phyloP scores from a whole-genome alignment of 257 asterid species.

The Ilex aquifolium region DNA sequence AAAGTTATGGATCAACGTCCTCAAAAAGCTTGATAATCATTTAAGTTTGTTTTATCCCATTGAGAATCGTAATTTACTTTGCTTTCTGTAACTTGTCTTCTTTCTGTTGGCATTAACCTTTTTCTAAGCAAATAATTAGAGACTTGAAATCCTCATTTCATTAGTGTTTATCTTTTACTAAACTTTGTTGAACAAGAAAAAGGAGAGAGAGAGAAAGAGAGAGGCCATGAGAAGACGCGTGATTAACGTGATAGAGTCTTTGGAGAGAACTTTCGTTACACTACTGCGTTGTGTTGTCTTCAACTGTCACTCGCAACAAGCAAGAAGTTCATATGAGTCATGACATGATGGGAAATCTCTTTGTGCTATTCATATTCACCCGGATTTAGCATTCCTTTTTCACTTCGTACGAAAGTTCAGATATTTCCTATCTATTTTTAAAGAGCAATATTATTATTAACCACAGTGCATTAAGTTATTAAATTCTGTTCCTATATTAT shows the following conservation, averaged over 20 bases:
- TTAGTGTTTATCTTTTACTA: neutral
- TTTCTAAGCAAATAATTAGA: conserved; percentile 5
- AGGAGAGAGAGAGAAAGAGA: conserved; percentile 1
- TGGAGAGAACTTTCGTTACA: neutral
- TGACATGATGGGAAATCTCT: too few relatives aligned
- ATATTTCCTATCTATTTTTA: too few relatives aligned
- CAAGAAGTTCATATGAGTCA: conserved; percentile 37
- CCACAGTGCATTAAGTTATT: too few relatives aligned
- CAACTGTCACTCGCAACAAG: conserved; percentile 28
- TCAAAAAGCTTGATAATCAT: conserved; percentile 2
- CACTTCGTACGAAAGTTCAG: too few relatives aligned
- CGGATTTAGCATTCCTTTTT: too few relatives aligned
- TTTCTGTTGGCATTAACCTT: conserved; percentile 19
- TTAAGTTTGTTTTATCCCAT: conserved; percentile 8
- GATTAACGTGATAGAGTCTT: conserved; percentile 31
- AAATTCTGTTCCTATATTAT: too few relatives aligned
- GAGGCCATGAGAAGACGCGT: conserved; percentile 19
- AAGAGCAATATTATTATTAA: too few relatives aligned
- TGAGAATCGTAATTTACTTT: neutral
- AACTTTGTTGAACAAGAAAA: too few relatives aligned
- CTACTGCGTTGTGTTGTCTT: conserved; percentile 5
- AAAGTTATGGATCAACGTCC: neutral
- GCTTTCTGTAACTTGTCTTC: conserved; percentile 19
- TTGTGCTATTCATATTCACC: too few relatives aligned
- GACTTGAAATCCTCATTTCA: neutral